Evolutionary conservation across 768 basidiomycete species (phyloP).

Genomic region (Hygrocybe punicea): DNA sequence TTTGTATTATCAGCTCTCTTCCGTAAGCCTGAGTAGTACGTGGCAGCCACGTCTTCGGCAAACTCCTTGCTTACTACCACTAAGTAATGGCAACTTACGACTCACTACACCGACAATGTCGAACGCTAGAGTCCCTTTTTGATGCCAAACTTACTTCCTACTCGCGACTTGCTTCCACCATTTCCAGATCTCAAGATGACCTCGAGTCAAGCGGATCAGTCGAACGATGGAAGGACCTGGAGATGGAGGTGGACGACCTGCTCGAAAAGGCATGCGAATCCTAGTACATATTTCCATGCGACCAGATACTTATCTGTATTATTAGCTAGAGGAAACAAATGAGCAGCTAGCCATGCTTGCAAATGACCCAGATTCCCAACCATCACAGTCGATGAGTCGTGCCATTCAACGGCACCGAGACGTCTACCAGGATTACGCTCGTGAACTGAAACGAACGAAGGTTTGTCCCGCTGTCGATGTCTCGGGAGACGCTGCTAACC

Average conservation of each 20-base stretch:
- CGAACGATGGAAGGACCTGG: slow-evolving; percentile 77
- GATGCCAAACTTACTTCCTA: slow-evolving; percentile 90
- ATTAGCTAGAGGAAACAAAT: slow-evolving; percentile 81
- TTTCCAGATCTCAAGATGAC: slow-evolving; percentile 54
- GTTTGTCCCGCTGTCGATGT: slow-evolving; percentile 36
- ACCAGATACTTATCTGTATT: slow-evolving; percentile 13
- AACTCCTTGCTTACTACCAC: too few relatives aligned
- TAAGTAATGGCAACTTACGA: slow-evolving; percentile 77
- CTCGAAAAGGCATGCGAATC: slow-evolving; percentile 64
- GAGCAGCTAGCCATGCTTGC: slow-evolving; percentile 71
- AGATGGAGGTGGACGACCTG: slow-evolving; percentile 81
- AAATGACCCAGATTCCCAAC: slow-evolving; percentile 55
- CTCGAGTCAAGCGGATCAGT: slow-evolving; percentile 67
- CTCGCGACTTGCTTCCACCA: slow-evolving; percentile 73
- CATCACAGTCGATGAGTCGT: slow-evolving; percentile 82
- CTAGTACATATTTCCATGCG: slow-evolving; percentile 2
- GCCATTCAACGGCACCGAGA: slow-evolving; percentile 89
- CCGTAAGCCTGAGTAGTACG: too few relatives aligned
- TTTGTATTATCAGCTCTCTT: too few relatives aligned
- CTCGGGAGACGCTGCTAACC: neutral
- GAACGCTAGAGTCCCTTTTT: slow-evolving; percentile 90
- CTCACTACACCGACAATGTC: slow-evolving; percentile 83
- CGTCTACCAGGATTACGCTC: slow-evolving; percentile 79
- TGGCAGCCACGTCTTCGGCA: too few relatives aligned
- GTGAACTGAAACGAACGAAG: slow-evolving; percentile 85